Conservation (phyloP, 768 basidiomycete genomes). For the Daedaleopsis nitida region DNA sequence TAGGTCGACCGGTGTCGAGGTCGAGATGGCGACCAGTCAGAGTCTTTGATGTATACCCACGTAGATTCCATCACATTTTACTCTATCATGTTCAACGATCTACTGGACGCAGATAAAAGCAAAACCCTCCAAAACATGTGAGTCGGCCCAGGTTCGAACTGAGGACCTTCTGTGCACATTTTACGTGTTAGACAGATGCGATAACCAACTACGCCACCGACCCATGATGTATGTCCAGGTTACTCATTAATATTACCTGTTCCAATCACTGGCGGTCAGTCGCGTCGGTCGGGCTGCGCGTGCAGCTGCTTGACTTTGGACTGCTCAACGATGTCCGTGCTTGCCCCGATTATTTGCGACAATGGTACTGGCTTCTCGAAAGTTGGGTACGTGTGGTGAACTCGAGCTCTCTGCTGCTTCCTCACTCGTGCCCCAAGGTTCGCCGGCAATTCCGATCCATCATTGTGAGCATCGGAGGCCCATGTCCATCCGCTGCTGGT, state of each 20-base stretch:
- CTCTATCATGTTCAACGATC: too few species aligned
- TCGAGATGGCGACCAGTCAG: slow-evolving; percentile 19
- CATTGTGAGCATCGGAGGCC: slow-evolving; percentile 63
- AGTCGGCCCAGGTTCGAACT: slow-evolving; percentile 22
- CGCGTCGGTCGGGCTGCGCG: background rate
- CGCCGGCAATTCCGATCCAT: slow-evolving; percentile 98
- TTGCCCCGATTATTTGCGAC: slow-evolving; percentile 96
- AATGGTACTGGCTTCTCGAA: slow-evolving; percentile 98
- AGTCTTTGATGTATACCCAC: slow-evolving; percentile 13
- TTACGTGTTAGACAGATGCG: slow-evolving; percentile 74
- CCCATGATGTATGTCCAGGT: slow-evolving; percentile 13
- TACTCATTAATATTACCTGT: background rate
- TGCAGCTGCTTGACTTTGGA: background rate
- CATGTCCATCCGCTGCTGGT: background rate
- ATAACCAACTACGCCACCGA: slow-evolving; percentile 84
- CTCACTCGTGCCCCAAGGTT: slow-evolving; percentile 54
- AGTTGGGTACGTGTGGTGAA: slow-evolving; percentile 72
- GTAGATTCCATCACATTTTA: too few species aligned
- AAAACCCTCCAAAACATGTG: background rate
- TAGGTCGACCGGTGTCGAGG: slow-evolving; percentile 7
- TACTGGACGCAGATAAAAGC: too few species aligned
- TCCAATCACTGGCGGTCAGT: background rate
- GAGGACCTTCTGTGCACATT: slow-evolving; percentile 17
- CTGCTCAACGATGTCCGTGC: slow-evolving; percentile 63
- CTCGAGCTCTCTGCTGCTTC: background rate